Evolutionary conservation across 306 rosid species (phyloP).

Genomic region (Hippophae tibetana): DNA sequence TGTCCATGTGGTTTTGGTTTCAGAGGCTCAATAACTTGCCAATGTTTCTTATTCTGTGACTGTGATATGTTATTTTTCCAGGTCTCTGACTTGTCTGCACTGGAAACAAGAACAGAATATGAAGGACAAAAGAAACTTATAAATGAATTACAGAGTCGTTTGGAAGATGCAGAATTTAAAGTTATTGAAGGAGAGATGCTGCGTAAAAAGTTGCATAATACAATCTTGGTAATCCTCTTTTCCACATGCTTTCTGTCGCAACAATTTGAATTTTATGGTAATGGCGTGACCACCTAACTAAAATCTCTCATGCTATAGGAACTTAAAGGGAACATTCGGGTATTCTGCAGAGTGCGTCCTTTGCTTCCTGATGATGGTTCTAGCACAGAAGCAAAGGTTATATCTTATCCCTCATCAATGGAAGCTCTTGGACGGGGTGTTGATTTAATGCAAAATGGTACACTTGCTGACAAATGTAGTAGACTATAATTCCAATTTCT

Average conservation of each 20-base stretch:
- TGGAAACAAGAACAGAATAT: conserved; percentile 64
- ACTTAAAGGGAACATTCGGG: conserved; percentile 91
- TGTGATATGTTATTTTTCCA: conserved; percentile 25
- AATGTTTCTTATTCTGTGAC: not conserved
- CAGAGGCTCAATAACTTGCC: conserved; percentile 3
- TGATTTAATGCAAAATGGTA: conserved; percentile 71
- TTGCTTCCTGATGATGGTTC: conserved; percentile 67
- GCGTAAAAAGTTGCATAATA: conserved; percentile 80
- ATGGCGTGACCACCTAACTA: conserved; percentile 2
- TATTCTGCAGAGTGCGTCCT: conserved; percentile 96
- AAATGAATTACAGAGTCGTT: conserved; percentile 51
- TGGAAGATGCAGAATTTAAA: conserved; percentile 73
- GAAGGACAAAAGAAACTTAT: conserved; percentile 68
- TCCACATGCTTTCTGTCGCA: conserved; percentile 8
- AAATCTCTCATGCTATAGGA: conserved; percentile 44
- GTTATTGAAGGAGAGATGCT: conserved; percentile 78
- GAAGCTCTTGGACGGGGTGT: conserved; percentile 82
- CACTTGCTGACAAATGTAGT: conserved; percentile 3
- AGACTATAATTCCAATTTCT: not conserved
- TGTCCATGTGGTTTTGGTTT: conserved; percentile 4
- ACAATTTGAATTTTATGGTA: not conserved
- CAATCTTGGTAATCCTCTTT: conserved; percentile 61
- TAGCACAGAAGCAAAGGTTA: conserved; percentile 44
- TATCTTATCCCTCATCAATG: conserved; percentile 80
- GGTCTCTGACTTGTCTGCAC: conserved; percentile 66